Evolutionary conservation across 2,329 filamentous ascomycete genomes (phyloP), one percentile per base, ranked within the genome.

Genomic region (Dactylellina sp.): DNA sequence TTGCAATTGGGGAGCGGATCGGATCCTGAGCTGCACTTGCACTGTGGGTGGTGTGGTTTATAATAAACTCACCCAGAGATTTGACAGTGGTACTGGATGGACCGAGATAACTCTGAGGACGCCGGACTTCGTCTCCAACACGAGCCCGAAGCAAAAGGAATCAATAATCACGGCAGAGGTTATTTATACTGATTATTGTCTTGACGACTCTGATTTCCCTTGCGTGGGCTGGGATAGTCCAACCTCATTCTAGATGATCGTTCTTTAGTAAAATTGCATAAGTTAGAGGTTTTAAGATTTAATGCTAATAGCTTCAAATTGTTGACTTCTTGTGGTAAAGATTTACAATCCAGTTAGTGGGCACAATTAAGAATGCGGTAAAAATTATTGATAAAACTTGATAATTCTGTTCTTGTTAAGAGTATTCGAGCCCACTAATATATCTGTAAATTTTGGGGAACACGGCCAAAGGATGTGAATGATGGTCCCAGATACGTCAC

Each of bases 1-100:
- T 22, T 61, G 56, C 16, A 24, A 49, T 6, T 61, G 40, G 56
- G 56, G 28, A 6, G 18, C 44, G 25, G 28, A 61, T 7, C 44
- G 39, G 5, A 25, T 25, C 22, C 9, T 61, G 16, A 44, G 22
- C 22, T 61, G 56, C 56, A 20, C 16, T 16, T 61, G 56, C 18
- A 61, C 56, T 16, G 40, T 49, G 28, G 16, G 3, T 14, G 56
- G 56, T 4, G 25, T 25, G 6, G 9, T 18, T 1, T 61, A 61
- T 7, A 49, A 47, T 14, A 47, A 47, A 47, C 6, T 47, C 7
- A 47, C 44, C 6, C 4, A 20, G n/a, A 47, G 44, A 22, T 7
- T 47, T 3, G 44, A 47, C 14, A 3, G 7, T 3, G 44, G 44
- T 20, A 47, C 44, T 22, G 6, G 16, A 6, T 47, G 44, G 44